Evolutionary conservation across 331 rosid genomes (phyloP).

Genomic region (Pyrus hybrid): DNA sequence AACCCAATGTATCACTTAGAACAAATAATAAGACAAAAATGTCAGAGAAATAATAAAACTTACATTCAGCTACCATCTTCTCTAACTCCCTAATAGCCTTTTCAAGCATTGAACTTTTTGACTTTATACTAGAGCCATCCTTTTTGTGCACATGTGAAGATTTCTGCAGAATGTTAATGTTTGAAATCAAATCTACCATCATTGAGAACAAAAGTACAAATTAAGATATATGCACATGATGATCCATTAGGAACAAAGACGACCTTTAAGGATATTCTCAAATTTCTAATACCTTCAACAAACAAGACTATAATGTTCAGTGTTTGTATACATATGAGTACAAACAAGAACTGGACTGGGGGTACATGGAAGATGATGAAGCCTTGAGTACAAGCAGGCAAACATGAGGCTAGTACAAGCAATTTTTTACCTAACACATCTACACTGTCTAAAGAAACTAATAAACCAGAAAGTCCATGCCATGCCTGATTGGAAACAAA

Average conservation of each 20-base stretch:
- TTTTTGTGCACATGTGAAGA: slow-evolving; percentile 46
- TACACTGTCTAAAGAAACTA: neutral
- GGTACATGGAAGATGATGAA: neutral
- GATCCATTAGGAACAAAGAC: neutral
- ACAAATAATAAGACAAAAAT: slow-evolving; percentile 1
- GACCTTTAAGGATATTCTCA: neutral
- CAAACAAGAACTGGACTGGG: neutral
- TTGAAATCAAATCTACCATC: slow-evolving; percentile 10
- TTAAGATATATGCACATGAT: neutral
- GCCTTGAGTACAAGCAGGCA: neutral
- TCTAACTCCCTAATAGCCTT: slow-evolving; percentile 88
- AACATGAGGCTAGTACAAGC: neutral
- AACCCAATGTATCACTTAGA: neutral
- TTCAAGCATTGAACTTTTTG: slow-evolving; percentile 84
- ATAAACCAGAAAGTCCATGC: neutral
- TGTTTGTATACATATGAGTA: neutral
- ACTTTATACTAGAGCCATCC: slow-evolving; percentile 75
- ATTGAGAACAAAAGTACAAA: neutral
- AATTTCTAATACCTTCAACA: neutral
- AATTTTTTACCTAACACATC: neutral
- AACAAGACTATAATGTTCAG: neutral
- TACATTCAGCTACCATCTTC: slow-evolving; percentile 96
- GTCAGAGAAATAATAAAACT: slow-evolving; percentile 23
- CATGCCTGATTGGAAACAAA: neutral
- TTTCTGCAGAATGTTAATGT: slow-evolving; percentile 52